Conservation (phyloP, 2,329 filamentous ascomycete genomes). For the Seiridium unicorne region DNA sequence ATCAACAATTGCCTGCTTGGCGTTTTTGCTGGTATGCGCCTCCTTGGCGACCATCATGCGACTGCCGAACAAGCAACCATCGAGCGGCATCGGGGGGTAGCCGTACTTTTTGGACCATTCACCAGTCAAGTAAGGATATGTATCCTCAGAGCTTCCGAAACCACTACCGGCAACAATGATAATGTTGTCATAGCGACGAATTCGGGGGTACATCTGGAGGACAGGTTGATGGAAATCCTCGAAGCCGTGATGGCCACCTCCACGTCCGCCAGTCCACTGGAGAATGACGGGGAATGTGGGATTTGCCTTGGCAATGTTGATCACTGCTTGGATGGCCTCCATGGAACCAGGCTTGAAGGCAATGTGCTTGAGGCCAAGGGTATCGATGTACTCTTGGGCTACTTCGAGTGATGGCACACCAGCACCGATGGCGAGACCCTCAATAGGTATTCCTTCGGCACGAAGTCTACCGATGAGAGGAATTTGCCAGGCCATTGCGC, state of each 20-base stretch:
- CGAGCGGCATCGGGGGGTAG: constrained; percentile 91
- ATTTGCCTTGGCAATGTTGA: constrained; percentile 94
- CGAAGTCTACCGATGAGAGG: constrained; percentile 77
- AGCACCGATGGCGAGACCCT: constrained; percentile 88
- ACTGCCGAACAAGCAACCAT: constrained; percentile 86
- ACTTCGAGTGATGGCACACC: constrained; percentile 93
- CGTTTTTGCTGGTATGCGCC: constrained; percentile 80
- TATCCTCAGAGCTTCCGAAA: constrained; percentile 86
- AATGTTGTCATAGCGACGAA: constrained; percentile 82
- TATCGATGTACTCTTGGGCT: constrained; percentile 90
- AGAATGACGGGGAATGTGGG: constrained; percentile 88
- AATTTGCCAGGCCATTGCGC: constrained; percentile 91
- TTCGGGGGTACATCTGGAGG: constrained; percentile 85
- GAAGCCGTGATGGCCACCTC: constrained; percentile 90
- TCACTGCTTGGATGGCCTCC: constrained; percentile 83
- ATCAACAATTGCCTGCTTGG: constrained; percentile 87
- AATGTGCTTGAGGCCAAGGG: constrained; percentile 88
- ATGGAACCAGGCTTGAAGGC: constrained; percentile 90
- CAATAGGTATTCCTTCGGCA: constrained; percentile 83
- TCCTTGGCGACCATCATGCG: constrained; percentile 96
- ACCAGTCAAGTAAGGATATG: constrained; percentile 89
- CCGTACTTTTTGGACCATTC: constrained; percentile 84
- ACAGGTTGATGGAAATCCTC: constrained; percentile 95
- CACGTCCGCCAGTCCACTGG: constrained; percentile 93
- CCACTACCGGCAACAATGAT: constrained; percentile 88